These are phyloP conservation scores for Candida berthetii DNA, from an alignment of 805 yeast species.

Conservation along the genomic window DNA sequence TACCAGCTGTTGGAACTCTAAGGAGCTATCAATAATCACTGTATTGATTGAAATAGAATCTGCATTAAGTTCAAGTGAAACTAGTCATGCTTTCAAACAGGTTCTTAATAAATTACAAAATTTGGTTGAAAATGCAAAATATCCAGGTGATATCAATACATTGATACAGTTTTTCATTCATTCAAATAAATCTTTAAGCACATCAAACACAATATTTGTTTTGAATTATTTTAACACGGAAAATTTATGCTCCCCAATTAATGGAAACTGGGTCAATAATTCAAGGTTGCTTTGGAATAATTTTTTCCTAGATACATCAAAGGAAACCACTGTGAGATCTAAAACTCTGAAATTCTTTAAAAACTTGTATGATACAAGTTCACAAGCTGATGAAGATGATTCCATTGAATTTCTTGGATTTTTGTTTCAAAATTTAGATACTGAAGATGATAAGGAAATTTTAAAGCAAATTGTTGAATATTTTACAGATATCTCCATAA, in stretches of 20 bases:
- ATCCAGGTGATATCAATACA: conserved; percentile 35
- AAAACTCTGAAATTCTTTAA: conserved; percentile 22
- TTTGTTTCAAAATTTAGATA: conserved; percentile 11
- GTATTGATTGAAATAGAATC: conserved; percentile 1
- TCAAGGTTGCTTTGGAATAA: conserved; percentile 36
- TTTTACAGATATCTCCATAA: conserved; percentile 17
- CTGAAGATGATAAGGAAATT: conserved; percentile 19
- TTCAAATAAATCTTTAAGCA: conserved; percentile 29
- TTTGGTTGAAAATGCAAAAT: conserved; percentile 22
- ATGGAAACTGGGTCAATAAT: conserved; percentile 45
- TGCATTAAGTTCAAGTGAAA: conserved; percentile 22
- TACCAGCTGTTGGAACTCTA: conserved; percentile 34
- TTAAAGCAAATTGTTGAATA: conserved; percentile 22
- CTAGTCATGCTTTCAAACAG: conserved; percentile 22
- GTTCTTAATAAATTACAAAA: conserved; percentile 29
- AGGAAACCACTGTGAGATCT: conserved; percentile 21
- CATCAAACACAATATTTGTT: conserved; percentile 33
- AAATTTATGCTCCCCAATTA: conserved; percentile 46
- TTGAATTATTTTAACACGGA: conserved; percentile 41
- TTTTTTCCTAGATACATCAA: conserved; percentile 28
- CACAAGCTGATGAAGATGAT: conserved; percentile 10
- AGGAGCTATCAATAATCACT: conserved; percentile 9
- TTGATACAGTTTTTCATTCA: conserved; percentile 36
- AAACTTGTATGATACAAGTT: conserved; percentile 18
- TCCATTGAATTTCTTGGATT: conserved; percentile 7